Base-by-base conservation (phyloP, 225 moss, liverwort and hornwort species). In the Polytrichum formosum region DNA sequence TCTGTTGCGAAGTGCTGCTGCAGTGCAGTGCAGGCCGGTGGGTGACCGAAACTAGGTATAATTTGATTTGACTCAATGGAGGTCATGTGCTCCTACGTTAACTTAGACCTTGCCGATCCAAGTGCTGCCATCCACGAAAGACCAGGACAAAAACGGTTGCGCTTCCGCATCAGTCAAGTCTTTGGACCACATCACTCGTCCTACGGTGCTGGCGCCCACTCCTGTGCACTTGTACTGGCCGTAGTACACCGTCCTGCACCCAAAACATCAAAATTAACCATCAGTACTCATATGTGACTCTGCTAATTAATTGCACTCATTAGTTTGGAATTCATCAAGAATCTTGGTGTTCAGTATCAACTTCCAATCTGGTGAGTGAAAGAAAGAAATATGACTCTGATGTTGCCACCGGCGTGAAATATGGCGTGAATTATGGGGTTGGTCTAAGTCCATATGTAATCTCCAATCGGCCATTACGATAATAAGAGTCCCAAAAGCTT, bases 191-290 rank as follows among this genome's bases (percentile, higher is more conserved):
- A 60, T 1, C 70, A 83, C 86, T 75, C 86, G 54, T 0, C 77
- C 73, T 7, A 4, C 68, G 56, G 67, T 69, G 19, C 61, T 75
- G 55, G 86, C 72, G 6, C 86, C 86, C 28, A 80, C 77, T 17
- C 86, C 86, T 6, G 86, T 75, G 68, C 86, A 86, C 30, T 75
- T 82, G 63, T 86, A 86, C 28, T 86, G 82, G 4, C 86, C 86
- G 46, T 86, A 86, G 66, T 73, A 86, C 0, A 86, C 82, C 70
- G 86, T 83, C 73, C 86, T 86, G 77, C 77, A 82, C 4, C 18
- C 18, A 67, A 56, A 55, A 56, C n/a, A 4, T n/a, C 30, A 65
- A 6, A 26, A 37, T 72, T 61, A 63, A 18, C 22, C 6, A 29
- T 64, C 23, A 25, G 27, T 64, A 64, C 17, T 18, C 18, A 25